These are phyloP conservation scores for Choiromyces venosus DNA, from an alignment of 495 filamentous ascomycete species.

Conservation along the genomic window DNA sequence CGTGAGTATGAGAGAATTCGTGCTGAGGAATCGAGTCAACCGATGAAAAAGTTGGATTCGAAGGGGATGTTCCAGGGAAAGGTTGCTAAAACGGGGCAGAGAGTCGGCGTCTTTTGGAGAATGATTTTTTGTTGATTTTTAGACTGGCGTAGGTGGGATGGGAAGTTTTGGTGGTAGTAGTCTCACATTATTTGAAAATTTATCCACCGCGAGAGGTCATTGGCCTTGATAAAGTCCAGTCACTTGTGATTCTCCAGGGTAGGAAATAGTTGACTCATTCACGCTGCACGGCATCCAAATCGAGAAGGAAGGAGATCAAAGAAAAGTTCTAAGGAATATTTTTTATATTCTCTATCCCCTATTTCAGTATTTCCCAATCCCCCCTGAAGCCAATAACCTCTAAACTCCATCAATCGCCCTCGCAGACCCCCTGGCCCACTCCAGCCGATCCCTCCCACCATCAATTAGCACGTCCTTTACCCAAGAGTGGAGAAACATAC, in stretches of 20 bases:
- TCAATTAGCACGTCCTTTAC: constrained; percentile 18
- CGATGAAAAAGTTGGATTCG: background rate
- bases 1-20: background rate
- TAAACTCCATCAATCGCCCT: background rate
- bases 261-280: background rate
- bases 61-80: background rate
- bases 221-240: background rate
- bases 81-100: background rate
- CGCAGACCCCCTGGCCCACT: background rate
- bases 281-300: background rate
- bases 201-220: background rate
- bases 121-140: background rate
- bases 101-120: background rate
- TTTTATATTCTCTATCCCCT: background rate
- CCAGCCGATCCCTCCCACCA: background rate
- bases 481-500: constrained; percentile 43
- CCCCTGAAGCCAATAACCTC: background rate
- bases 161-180: background rate
- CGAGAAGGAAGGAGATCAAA: background rate
- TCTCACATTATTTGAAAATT: background rate
- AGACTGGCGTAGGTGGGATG: background rate
- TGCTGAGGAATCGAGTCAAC: background rate
- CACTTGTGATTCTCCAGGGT: background rate
- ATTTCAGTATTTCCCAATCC: background rate
- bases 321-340: background rate